Conservation (phyloP, 2,329 filamentous ascomycete genomes). For the Kalmusia sp. region DNA sequence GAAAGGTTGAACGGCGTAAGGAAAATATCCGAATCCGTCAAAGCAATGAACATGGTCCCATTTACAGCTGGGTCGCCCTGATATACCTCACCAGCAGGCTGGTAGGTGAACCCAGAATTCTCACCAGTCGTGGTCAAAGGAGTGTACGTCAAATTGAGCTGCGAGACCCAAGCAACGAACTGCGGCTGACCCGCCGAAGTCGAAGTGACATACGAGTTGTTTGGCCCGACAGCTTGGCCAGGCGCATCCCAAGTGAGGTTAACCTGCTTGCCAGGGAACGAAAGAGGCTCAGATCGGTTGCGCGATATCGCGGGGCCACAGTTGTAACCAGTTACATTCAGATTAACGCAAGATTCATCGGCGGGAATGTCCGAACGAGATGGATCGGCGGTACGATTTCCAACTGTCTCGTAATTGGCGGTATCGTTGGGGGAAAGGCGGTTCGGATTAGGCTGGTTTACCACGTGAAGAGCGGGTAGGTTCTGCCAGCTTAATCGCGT, state of each 20-base stretch:
- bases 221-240: conserved; percentile 74
- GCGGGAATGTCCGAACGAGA: conserved; percentile 55
- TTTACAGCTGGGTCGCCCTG: conserved; percentile 74
- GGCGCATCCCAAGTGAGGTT: conserved; percentile 76
- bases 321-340: conserved; percentile 60
- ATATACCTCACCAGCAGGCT: conserved; percentile 74
- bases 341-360: conserved; percentile 64
- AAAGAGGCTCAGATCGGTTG: conserved; percentile 74
- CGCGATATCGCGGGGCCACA: conserved; percentile 71
- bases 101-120: conserved; percentile 70
- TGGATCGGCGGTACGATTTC: conserved; percentile 64
- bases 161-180: conserved; percentile 78
- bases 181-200: conserved; percentile 63
- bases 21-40: conserved; percentile 73
- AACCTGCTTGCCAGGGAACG: conserved; percentile 75
- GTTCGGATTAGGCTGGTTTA: conserved; percentile 79
- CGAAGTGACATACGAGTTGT: conserved; percentile 79
- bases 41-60: conserved; percentile 78
- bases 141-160: conserved; percentile 66
- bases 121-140: conserved; percentile 69
- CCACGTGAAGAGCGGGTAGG: conserved; percentile 73
- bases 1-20: conserved; percentile 80
- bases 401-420: conserved; percentile 68
- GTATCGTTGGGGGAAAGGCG: conserved; percentile 69
- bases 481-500: conserved; percentile 86